Evolutionary conservation across 345 rosid genomes (phyloP).

Genomic region (Euphorbia lathyris): DNA sequence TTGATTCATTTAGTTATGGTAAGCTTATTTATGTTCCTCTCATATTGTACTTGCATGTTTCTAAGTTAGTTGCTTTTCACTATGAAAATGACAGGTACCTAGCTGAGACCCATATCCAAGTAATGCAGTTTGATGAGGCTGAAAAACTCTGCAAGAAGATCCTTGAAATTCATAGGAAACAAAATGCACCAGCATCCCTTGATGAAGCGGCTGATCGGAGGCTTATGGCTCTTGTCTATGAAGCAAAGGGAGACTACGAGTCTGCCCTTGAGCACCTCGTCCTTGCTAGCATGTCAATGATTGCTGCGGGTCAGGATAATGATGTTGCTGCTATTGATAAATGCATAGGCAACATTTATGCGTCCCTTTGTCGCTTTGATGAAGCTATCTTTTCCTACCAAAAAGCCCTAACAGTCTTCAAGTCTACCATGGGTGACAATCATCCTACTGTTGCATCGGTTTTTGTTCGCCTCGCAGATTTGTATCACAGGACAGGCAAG

Average conservation of each 20-base stretch:
- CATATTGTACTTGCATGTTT: background rate
- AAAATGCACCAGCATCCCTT: constrained; percentile 79
- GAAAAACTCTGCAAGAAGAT: constrained; percentile 82
- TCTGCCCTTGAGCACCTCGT: constrained; percentile 93
- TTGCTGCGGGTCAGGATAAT: constrained; percentile 77
- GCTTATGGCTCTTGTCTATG: constrained; percentile 81
- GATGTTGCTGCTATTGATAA: constrained; percentile 94
- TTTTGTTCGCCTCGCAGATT: constrained; percentile 84
- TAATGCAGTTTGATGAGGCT: constrained; percentile 95
- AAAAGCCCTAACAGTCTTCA: constrained; percentile 91
- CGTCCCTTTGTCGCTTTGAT: constrained; percentile 79
- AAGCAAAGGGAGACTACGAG: constrained; percentile 95
- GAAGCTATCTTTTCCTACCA: constrained; percentile 96
- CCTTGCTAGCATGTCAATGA: constrained; percentile 95
- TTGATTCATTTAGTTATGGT: background rate
- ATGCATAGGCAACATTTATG: constrained; percentile 83
- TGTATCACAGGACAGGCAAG: constrained; percentile 89
- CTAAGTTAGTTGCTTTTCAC: background rate
- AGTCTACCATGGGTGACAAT: constrained; percentile 79
- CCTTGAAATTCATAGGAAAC: constrained; percentile 81
- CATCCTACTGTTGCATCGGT: constrained; percentile 90
- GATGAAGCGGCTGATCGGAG: constrained; percentile 95
- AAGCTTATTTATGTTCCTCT: background rate
- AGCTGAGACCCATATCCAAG: constrained; percentile 93
- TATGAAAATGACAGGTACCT: constrained; percentile 59